Base-by-base conservation (phyloP, 371 early-diverging fungal species). In the Circinella minor region DNA sequence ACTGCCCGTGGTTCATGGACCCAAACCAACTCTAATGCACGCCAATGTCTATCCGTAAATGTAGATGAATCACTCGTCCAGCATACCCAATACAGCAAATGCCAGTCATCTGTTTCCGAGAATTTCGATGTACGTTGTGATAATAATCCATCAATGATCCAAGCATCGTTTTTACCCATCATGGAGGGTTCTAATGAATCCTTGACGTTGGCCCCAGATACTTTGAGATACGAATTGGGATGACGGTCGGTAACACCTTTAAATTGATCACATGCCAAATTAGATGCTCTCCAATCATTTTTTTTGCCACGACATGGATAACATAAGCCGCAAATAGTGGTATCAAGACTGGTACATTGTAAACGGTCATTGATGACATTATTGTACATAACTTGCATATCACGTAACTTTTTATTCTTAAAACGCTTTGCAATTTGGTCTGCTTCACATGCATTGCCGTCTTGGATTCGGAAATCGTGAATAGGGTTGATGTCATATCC, bases 11-110 rank as follows among this genome's bases (percentile, higher is more conserved):
- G 90, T 37, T 87, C 86, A 64, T 90, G 90, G n/a, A 89, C 81
- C 85, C 89, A 87, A 0, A 90, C 82, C 48, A 89, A 74, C 37
- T 90, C 90, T 46, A 90, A 75, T 0, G 90, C 86, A n/a, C 87
- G 80, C 83, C 83, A 90, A 55, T 90, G 90, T 8, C 90, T 82
- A 34, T 86, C 82, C 4, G 81, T 83, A 74, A 89, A 90, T 3
- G 90, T 88, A 0, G 78, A 73, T 6, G 86, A 83, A 34, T 86
- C 86, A 14, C 88, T 89, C 1, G 89, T 88, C 90, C 90, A 90
- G 36, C 86, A 86, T 1, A 88, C 87, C 90, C 90, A 90, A 62
- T 90, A 88, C 34, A 90, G 70, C 36, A 86, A 68, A 55, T 86
- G 82, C 90, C 90, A 90, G 20, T 85, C 77, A 17, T 84, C 85